Evolutionary conservation across 1,139 yeast genomes (phyloP), one percentile per base, ranked within the genome.

Genomic region (Debaryomycetaceae sp.): DNA sequence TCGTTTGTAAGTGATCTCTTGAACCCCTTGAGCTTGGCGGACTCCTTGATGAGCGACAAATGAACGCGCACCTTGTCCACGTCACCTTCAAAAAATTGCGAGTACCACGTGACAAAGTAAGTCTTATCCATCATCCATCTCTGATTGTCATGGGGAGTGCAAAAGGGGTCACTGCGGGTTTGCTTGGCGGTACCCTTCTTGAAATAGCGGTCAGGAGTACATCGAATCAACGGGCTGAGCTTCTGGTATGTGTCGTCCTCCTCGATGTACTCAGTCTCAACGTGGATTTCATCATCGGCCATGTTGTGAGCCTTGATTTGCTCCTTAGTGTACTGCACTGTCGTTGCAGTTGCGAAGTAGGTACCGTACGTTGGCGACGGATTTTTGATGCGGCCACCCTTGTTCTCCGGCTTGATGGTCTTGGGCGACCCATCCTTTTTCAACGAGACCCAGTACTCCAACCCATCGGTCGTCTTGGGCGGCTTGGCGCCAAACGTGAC

Each of bases 401-500:
- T 84, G 45, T 77, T 46, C 43, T 83, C 69, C 2, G 96, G 96
- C 29, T 58, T 65, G 31, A 85, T 75, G 0, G 95, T 84, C 52
- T 80, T 78, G 33, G 95, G 93, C n/a, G 70, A 54, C 6, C 96
- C 96, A 38, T 80, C 75, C 40, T 80, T 78, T 35, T 85, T 71
- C 46, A 86, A 64, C 2, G 85, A 71, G 29, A 86, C 65, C 96
- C 96, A 86, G n/a, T 83, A 83, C 40, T 78, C 76, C 38, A 83
- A 67, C 10, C 84, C 84, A 40, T 80, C 64, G 14, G 84, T 75
- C 7, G 81, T 74, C 3, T 49, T 53, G 0, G 84, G 75, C 1
- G 94, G 95, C 46, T 78, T 75, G 9, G 81, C 85, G 35, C 78
- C 72, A 49, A 86, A 80, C 0, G 95, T 83, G 31, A 86, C 84